phyloP scores from a whole-genome alignment of 1,284 basidiomycete species.

The Leccinum pachyderme region DNA sequence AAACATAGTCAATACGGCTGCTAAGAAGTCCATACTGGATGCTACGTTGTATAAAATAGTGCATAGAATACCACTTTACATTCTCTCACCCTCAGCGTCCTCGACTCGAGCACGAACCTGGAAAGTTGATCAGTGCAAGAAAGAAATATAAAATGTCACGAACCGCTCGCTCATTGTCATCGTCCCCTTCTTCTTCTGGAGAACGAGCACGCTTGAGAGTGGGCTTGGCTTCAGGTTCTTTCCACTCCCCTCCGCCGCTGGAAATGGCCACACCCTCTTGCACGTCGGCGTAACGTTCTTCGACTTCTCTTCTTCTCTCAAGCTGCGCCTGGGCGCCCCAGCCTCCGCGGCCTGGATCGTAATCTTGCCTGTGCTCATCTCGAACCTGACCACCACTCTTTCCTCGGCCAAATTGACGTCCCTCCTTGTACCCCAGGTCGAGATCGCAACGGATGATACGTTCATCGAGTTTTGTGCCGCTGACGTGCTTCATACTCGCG shows the following conservation, averaged over 20 bases:
- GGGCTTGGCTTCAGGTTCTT: constrained; percentile 49
- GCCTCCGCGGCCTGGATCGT: constrained; percentile 92
- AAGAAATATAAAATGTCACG: constrained; percentile 24
- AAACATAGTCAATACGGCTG: constrained; percentile 10
- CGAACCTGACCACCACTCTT: constrained; percentile 95
- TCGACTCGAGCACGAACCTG: constrained; percentile 58
- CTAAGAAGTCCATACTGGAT: constrained; percentile 11
- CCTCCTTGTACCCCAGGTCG: constrained; percentile 97
- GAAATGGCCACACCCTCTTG: constrained; percentile 81
- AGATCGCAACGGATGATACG: constrained; percentile 97
- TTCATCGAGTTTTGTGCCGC: constrained; percentile 98
- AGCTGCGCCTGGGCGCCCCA: constrained; percentile 93
- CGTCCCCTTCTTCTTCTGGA: constrained; percentile 60
- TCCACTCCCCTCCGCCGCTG: constrained; percentile 83
- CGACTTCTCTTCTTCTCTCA: constrained; percentile 79
- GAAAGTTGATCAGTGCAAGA: constrained; percentile 10
- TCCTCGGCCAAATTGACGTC: constrained; percentile 95
- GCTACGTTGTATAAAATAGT: constrained; percentile 14
- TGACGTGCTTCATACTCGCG: constrained; percentile 90
- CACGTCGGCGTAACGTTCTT: constrained; percentile 88
- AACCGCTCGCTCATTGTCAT: constrained; percentile 53
- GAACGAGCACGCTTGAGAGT: constrained; percentile 65
- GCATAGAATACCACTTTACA: constrained; percentile 42
- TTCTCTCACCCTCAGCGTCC: constrained; percentile 60
- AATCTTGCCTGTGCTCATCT: constrained; percentile 97